phyloP scores from a whole-genome alignment of 257 asterid species.

The Handroanthus guayacan region DNA sequence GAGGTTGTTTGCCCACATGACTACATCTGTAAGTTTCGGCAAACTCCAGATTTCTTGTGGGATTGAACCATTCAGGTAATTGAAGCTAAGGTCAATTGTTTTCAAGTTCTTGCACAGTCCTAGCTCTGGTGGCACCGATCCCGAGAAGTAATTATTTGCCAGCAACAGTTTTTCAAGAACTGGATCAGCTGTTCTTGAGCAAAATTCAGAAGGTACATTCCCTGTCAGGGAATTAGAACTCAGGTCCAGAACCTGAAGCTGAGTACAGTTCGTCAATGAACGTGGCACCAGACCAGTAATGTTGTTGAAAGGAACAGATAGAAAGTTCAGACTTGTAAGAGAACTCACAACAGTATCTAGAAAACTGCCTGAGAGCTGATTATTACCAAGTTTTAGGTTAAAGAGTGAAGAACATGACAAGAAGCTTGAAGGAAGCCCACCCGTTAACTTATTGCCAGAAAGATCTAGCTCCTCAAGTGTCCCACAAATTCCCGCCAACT shows the following conservation, averaged over 20 bases:
- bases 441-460: constrained; percentile 63
- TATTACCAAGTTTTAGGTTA: constrained; percentile 66
- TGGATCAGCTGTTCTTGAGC: constrained; percentile 50
- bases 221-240: constrained; percentile 77
- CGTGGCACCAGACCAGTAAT: constrained; percentile 71
- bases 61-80: constrained; percentile 58
- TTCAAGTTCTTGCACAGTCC: constrained; percentile 63
- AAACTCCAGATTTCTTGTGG: constrained; percentile 77
- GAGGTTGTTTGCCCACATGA: constrained; percentile 89
- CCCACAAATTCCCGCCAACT: constrained; percentile 59
- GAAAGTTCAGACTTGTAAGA: constrained; percentile 55
- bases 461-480: constrained; percentile 81
- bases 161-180: constrained; percentile 63
- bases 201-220: constrained; percentile 69
- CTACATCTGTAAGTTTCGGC: constrained; percentile 71
- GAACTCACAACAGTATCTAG: constrained; percentile 71
- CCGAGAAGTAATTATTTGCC: constrained; percentile 70
- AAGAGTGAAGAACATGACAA: constrained; percentile 58
- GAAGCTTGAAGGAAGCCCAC: constrained; percentile 71
- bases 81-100: constrained; percentile 88
- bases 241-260: constrained; percentile 77
- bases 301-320: constrained; percentile 69
- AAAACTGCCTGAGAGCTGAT: constrained; percentile 82
- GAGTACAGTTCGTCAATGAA: constrained; percentile 61
- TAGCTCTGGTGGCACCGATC: constrained; percentile 68